phyloP scores from a whole-genome alignment of 176 grass and related monocot genomes.

The Neostapfia colusana region DNA sequence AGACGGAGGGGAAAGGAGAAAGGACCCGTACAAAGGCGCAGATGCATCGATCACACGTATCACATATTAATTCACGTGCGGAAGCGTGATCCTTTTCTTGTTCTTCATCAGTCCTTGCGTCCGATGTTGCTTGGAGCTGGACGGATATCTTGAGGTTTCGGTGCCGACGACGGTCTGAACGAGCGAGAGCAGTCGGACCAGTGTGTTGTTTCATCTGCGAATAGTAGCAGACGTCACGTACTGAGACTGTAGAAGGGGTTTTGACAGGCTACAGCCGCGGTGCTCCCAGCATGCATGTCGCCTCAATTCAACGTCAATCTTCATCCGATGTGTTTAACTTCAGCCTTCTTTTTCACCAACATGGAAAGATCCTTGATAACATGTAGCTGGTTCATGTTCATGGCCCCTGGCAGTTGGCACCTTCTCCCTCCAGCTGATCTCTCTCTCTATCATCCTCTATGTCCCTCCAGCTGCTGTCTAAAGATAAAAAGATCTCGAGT shows the following conservation, averaged over 20 bases:
- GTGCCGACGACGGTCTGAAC: neutral
- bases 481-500: neutral
- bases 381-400: conserved; percentile 20
- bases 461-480: neutral
- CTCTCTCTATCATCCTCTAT: neutral
- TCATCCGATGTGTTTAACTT: conserved; percentile 34
- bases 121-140: neutral
- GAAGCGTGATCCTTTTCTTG: neutral
- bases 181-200: conserved; percentile 1
- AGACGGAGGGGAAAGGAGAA: neutral
- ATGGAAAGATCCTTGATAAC: conserved; percentile 45
- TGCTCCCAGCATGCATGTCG: neutral
- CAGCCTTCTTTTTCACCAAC: conserved; percentile 30
- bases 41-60: conserved; percentile 23
- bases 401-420: neutral
- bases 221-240: conserved; percentile 34
- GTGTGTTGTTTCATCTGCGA: conserved; percentile 43
- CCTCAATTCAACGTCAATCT: conserved; percentile 11
- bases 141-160: conserved; percentile 26
- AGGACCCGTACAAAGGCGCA: conserved; percentile 20
- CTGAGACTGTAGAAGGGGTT: conserved; percentile 32
- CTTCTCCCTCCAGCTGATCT: neutral
- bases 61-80: no score
- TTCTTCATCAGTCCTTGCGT: neutral
- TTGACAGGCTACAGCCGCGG: conserved; percentile 38